Evolutionary conservation across 2,329 filamentous ascomycete species (phyloP).

Genomic region (Cytospora piceicola): DNA sequence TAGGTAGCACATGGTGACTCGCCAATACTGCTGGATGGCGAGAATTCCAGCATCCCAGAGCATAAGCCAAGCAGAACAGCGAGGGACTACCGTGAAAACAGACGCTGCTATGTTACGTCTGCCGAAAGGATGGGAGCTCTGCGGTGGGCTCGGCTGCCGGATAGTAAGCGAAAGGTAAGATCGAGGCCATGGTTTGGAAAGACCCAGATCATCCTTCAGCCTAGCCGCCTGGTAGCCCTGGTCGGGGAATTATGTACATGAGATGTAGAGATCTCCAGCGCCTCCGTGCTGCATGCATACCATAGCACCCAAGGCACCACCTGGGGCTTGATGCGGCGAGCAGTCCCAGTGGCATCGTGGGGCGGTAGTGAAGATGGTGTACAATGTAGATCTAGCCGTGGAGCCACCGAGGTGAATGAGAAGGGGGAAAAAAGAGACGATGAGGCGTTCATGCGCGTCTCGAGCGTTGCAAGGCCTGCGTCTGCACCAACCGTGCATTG

Average conservation of each 20-base stretch:
- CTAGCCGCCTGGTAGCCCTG: not conserved
- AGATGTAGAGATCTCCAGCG: constrained; percentile 2
- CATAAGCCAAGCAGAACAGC: not conserved
- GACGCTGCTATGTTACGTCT: constrained; percentile 18
- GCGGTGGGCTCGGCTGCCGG: constrained; percentile 19
- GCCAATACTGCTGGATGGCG: not conserved
- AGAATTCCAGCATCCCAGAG: not conserved
- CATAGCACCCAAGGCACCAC: not conserved
- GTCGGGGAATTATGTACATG: constrained; percentile 12
- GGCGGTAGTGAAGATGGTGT: not conserved
- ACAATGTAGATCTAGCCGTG: not conserved
- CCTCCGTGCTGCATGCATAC: constrained; percentile 13
- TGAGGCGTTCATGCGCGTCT: constrained; percentile 16
- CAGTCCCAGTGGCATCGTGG: constrained; percentile 1
- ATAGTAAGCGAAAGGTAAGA: constrained; percentile 21
- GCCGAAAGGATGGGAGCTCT: constrained; percentile 5
- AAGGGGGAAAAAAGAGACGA: not conserved
- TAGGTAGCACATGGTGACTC: not conserved
- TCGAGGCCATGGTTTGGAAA: not conserved
- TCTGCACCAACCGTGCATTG: constrained; percentile 27
- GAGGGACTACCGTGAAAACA: not conserved
- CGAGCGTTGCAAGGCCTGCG: constrained; percentile 19
- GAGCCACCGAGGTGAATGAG: not conserved
- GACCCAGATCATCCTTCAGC: not conserved
- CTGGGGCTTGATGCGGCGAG: not conserved